These are phyloP conservation scores for Amaranthus cruentus DNA, from an alignment of 148 eudicot genomes.

Conservation along the genomic window DNA sequence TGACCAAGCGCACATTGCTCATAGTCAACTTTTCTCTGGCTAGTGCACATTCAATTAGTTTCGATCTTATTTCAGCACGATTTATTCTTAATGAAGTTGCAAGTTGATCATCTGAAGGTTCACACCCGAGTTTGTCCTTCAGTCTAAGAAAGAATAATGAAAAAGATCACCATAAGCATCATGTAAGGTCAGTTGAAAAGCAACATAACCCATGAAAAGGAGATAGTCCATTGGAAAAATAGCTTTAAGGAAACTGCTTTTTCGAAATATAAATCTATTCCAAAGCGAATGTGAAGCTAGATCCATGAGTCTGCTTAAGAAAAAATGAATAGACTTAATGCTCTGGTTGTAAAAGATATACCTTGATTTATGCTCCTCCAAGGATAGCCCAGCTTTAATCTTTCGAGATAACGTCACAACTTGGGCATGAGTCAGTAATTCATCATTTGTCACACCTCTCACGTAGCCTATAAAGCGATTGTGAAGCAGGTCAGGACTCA, in stretches of 20 bases:
- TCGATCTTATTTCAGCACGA: conserved; percentile 55
- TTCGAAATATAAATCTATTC: too few relatives aligned
- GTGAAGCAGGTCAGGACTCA: conserved; percentile 68
- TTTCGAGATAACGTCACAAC: conserved; percentile 71
- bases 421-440: conserved; percentile 71
- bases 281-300: too few relatives aligned
- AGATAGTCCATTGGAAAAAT: too few relatives aligned
- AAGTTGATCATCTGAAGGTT: conserved; percentile 90
- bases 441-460: conserved; percentile 55
- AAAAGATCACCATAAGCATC: background rate
- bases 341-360: conserved; percentile 14
- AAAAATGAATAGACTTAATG: too few relatives aligned
- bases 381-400: conserved; percentile 58
- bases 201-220: too few relatives aligned
- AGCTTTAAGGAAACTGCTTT: too few relatives aligned
- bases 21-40: conserved; percentile 89
- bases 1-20: conserved; percentile 96
- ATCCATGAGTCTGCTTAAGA: too few relatives aligned
- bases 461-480: conserved; percentile 64
- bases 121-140: conserved; percentile 70
- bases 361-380: conserved; percentile 77
- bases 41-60: conserved; percentile 65
- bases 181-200: too few relatives aligned
- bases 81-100: conserved; percentile 63
- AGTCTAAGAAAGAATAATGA: conserved; percentile 39